Conservation (phyloP, 805 yeast genomes). For the Spathaspora girioi region DNA sequence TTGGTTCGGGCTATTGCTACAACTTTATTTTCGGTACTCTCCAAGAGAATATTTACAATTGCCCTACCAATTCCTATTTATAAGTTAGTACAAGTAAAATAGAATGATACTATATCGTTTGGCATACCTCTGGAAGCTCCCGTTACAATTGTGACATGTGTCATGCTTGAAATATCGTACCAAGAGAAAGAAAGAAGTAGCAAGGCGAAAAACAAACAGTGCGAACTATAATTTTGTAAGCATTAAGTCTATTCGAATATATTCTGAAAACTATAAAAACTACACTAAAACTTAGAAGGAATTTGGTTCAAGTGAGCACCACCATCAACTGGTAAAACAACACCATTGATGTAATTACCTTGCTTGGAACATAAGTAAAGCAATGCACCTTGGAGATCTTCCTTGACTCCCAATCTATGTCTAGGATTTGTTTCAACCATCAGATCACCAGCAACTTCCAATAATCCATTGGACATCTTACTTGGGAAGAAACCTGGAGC, state of each 20-base stretch:
- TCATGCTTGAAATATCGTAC: slow-evolving; percentile 6
- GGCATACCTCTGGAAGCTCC: slow-evolving; percentile 63
- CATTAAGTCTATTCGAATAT: too few species aligned
- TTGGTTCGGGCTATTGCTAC: slow-evolving; percentile 73
- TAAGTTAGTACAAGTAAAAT: slow-evolving; percentile 2
- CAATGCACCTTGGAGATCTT: slow-evolving; percentile 54
- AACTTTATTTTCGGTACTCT: slow-evolving; percentile 36
- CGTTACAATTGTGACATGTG: slow-evolving; percentile 43
- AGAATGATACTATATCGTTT: not conserved
- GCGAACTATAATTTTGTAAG: too few species aligned
- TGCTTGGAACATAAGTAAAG: slow-evolving; percentile 54
- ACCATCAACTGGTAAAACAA: slow-evolving; percentile 68
- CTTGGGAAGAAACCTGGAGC: slow-evolving; percentile 80
- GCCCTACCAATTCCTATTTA: slow-evolving; percentile 75
- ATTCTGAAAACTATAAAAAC: not conserved
- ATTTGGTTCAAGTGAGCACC: slow-evolving; percentile 45
- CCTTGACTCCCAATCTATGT: slow-evolving; percentile 56
- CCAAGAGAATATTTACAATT: slow-evolving; percentile 52
- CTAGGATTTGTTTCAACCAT: slow-evolving; percentile 54
- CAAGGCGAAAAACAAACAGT: not conserved
- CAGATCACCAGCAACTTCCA: slow-evolving; percentile 46
- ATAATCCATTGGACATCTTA: slow-evolving; percentile 67
- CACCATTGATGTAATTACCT: slow-evolving; percentile 62
- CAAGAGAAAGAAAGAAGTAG: not conserved
- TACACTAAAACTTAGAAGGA: slow-evolving; percentile 7